phyloP scores from a whole-genome alignment of 2,329 filamentous ascomycete genomes.

The Lachnellula suecica region DNA sequence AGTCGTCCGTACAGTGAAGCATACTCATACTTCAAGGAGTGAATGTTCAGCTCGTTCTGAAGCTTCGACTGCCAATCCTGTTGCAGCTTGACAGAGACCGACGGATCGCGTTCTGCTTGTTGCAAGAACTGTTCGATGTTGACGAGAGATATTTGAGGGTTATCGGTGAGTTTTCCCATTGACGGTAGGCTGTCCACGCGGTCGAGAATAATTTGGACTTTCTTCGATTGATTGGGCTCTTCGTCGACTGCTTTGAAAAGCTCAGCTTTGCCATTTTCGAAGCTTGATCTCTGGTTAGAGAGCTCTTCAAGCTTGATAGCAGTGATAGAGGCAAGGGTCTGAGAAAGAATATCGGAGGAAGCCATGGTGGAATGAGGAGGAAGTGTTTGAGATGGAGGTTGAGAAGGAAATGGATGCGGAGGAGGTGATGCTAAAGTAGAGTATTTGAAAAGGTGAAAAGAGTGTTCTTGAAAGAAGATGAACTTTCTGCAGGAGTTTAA shows the following conservation, averaged over 20 bases:
- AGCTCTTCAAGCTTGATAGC: constrained; percentile 55
- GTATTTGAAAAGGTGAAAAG: no score
- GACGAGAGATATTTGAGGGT: constrained; percentile 25
- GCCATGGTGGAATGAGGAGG: constrained; percentile 29
- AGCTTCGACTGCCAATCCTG: constrained; percentile 46
- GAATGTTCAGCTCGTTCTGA: constrained; percentile 43
- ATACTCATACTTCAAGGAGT: constrained; percentile 52
- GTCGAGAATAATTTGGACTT: constrained; percentile 36
- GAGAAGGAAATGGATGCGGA: no score
- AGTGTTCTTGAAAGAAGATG: no score
- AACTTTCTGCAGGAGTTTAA: no score
- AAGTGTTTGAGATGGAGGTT: no score
- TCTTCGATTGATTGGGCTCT: constrained; percentile 31
- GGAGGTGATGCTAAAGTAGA: no score
- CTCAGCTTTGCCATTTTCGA: constrained; percentile 44
- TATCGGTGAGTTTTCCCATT: constrained; percentile 29
- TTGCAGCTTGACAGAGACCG: constrained; percentile 46
- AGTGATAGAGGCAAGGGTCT: constrained; percentile 55
- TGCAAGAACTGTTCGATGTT: constrained; percentile 50
- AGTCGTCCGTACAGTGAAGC: constrained; percentile 54
- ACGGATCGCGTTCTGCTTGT: constrained; percentile 51
- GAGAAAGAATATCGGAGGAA: constrained; percentile 42
- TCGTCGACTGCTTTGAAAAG: constrained; percentile 36
- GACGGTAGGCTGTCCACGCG: constrained; percentile 35
- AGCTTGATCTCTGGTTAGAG: constrained; percentile 46